These are phyloP conservation scores for Leptodermis oblonga DNA, from an alignment of 257 asterid species.

Conservation along the genomic window DNA sequence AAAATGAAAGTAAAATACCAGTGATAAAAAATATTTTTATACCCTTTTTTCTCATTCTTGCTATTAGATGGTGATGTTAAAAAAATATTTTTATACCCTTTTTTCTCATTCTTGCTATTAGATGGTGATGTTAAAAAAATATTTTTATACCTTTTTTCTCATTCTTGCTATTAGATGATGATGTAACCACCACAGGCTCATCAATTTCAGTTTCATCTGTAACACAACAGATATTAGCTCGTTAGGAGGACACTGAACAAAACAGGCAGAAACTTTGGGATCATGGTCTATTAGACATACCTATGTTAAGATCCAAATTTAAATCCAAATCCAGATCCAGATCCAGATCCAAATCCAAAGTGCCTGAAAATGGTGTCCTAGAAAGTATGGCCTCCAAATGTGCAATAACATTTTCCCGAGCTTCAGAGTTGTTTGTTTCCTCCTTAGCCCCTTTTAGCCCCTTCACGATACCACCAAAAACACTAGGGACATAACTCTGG, in stretches of 20 bases:
- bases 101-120: conserved; percentile 26
- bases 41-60: conserved; percentile 45
- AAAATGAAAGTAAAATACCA: not conserved
- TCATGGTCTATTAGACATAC: conserved; percentile 31
- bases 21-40: not conserved
- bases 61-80: conserved; percentile 32
- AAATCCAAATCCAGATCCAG: conserved; percentile 32
- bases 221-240: conserved; percentile 12
- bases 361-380: conserved; percentile 81
- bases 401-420: conserved; percentile 44
- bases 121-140: conserved; percentile 29
- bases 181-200: conserved; percentile 46
- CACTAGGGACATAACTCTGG: conserved; percentile 56
- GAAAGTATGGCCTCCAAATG: conserved; percentile 78
- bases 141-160: conserved; percentile 39
- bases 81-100: conserved; percentile 37
- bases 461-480: conserved; percentile 66
- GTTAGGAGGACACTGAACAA: not conserved
- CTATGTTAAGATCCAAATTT: conserved; percentile 55
- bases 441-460: conserved; percentile 72
- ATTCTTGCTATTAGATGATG: conserved; percentile 32
- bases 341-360: conserved; percentile 26
- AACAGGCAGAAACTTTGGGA: not conserved
- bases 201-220: conserved; percentile 76
- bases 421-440: conserved; percentile 35